Percentiles rank a stretch among this genome's conserved stretches.
Conservation (phyloP, 345 rosid species). For the Eutrema japonicum region DNA sequence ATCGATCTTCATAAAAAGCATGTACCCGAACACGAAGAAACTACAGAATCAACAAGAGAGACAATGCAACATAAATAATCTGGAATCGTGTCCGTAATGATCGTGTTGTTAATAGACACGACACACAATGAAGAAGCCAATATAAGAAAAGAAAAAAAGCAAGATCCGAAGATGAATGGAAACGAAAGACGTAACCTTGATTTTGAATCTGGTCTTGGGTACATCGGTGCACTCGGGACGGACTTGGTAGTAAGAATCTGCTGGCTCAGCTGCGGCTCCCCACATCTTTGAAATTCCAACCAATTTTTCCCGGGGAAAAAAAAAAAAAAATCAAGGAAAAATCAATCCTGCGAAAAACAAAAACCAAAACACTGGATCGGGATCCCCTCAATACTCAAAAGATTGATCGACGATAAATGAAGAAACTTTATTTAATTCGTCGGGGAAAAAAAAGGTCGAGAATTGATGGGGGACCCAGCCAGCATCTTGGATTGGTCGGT, state of each 20-base stretch:
- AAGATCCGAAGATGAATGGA: conserved; percentile 10
- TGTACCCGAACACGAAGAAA: neutral
- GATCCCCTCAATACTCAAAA: conserved; percentile 34
- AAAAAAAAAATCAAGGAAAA: neutral
- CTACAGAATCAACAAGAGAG: neutral
- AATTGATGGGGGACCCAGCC: conserved; percentile 39
- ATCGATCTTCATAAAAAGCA: neutral
- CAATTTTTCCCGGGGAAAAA: conserved; percentile 19
- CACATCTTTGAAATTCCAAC: conserved; percentile 55
- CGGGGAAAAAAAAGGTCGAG: neutral
- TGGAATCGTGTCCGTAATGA: neutral
- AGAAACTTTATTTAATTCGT: neutral
- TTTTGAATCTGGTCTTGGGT: conserved; percentile 81
- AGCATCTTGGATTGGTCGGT: conserved; percentile 16
- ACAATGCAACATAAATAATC: neutral
- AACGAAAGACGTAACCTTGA: conserved; percentile 62
- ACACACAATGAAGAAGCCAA: neutral
- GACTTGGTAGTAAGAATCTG: conserved; percentile 86
- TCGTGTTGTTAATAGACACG: neutral
- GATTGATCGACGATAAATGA: conserved; percentile 32
- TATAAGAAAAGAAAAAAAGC: neutral
- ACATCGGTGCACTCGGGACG: conserved; percentile 91
- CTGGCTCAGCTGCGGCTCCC: conserved; percentile 61
- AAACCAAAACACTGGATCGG: conserved; percentile 19
- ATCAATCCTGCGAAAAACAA: neutral